Percentiles rank a stretch among this genome's conserved stretches.
Evolutionary conservation across 1,284 basidiomycete genomes (phyloP).

Genomic region (Rhodotorula sp.): DNA sequence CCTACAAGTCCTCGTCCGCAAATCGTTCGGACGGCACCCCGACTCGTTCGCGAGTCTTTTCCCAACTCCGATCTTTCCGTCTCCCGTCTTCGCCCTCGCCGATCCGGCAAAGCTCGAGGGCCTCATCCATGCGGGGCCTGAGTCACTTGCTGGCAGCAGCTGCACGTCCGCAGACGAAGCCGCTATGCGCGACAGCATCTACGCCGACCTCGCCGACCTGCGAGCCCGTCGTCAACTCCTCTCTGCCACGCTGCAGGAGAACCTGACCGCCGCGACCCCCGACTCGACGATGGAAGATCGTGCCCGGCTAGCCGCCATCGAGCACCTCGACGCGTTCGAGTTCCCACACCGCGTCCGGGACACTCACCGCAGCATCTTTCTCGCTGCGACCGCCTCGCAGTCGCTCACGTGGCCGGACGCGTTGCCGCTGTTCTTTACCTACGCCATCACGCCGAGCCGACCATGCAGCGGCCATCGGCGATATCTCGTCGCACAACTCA

Average conservation of each 20-base stretch:
- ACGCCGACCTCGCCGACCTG: slow-evolving; percentile 23
- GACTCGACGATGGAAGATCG: slow-evolving; percentile 2
- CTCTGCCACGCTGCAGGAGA: background rate
- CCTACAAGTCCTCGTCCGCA: slow-evolving; percentile 21
- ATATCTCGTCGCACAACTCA: slow-evolving; percentile 26
- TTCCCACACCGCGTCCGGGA: slow-evolving; percentile 22
- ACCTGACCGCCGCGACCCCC: background rate
- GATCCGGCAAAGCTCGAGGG: slow-evolving; percentile 1
- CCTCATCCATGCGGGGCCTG: background rate
- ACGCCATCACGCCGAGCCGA: slow-evolving; percentile 26
- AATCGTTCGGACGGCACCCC: slow-evolving; percentile 29
- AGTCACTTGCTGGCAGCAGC: background rate
- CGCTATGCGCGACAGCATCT: slow-evolving; percentile 11
- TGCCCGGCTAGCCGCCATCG: slow-evolving; percentile 1
- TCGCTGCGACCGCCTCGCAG: background rate
- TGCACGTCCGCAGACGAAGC: slow-evolving; percentile 1
- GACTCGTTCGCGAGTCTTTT: slow-evolving; percentile 34
- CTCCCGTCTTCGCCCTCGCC: background rate
- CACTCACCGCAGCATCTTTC: background rate
- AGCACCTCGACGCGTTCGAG: slow-evolving; percentile 31
- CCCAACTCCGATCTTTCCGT: slow-evolving; percentile 5
- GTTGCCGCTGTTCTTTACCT: slow-evolving; percentile 35
- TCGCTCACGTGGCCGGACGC: slow-evolving; percentile 8
- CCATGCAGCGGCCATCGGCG: slow-evolving; percentile 17
- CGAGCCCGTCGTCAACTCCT: slow-evolving; percentile 8